phyloP scores from a whole-genome alignment of 1,284 basidiomycete genomes.

The Coriolopsis trogii region DNA sequence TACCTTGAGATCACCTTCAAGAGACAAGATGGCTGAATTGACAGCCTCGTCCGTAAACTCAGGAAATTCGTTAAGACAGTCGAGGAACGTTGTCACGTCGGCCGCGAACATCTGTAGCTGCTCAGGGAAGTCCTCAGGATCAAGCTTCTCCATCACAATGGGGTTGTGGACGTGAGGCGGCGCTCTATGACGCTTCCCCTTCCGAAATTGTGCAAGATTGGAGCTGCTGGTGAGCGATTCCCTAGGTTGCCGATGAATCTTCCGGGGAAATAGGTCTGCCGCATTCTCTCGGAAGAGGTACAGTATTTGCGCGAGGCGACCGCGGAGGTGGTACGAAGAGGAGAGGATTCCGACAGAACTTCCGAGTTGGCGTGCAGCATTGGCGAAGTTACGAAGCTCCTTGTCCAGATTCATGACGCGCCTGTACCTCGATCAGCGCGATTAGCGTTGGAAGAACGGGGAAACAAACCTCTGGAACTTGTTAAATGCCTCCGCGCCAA shows the following conservation, averaged over 20 bases:
- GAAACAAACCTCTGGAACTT: conserved; percentile 56
- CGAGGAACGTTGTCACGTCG: conserved; percentile 64
- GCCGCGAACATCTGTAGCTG: conserved; percentile 61
- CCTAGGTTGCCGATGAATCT: conserved; percentile 49
- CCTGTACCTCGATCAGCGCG: conserved; percentile 34
- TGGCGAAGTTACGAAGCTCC: conserved; percentile 74
- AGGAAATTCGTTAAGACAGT: conserved; percentile 73
- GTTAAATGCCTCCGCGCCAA: conserved; percentile 63
- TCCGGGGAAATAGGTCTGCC: conserved; percentile 69
- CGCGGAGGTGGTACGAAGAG: conserved; percentile 68
- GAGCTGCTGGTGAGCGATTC: conserved; percentile 45
- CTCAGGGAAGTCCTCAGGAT: conserved; percentile 64
- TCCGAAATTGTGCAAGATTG: conserved; percentile 32
- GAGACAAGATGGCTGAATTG: conserved; percentile 64
- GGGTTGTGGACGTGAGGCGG: conserved; percentile 54
- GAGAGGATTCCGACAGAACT: conserved; percentile 74
- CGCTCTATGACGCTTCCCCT: conserved; percentile 32
- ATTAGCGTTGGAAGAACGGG: conserved; percentile 2
- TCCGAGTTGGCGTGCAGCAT: conserved; percentile 72
- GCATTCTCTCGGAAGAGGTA: conserved; percentile 72
- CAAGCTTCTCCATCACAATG: conserved; percentile 54
- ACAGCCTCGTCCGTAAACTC: conserved; percentile 75
- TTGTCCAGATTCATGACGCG: conserved; percentile 64
- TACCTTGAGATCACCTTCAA: conserved; percentile 70
- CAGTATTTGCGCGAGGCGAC: conserved; percentile 64